These are phyloP conservation scores for Teratosphaeriaceae sp. DNA, from an alignment of 2,329 filamentous ascomycete species.

Conservation along the genomic window DNA sequence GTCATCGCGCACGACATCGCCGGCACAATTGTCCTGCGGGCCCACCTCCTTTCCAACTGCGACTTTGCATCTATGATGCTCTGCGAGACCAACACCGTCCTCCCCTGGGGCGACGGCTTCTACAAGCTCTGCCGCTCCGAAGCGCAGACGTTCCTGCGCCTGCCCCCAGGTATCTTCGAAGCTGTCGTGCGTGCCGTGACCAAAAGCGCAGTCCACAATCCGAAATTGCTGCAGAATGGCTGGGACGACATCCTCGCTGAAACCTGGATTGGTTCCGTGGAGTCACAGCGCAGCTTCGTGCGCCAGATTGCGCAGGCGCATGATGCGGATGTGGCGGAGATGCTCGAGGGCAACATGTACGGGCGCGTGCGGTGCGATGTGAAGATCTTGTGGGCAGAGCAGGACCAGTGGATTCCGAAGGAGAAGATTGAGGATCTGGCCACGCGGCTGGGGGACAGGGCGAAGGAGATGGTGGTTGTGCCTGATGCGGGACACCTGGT, in stretches of 20 bases:
- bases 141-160: constrained; percentile 23
- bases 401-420: constrained; percentile 40
- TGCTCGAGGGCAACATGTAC: constrained; percentile 32
- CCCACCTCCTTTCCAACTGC: constrained; percentile 32
- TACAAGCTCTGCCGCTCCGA: constrained; percentile 35
- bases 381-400: constrained; percentile 39
- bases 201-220: constrained; percentile 30
- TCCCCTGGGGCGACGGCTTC: constrained; percentile 38
- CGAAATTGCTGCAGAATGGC: constrained; percentile 20
- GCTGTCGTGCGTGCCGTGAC: constrained; percentile 37
- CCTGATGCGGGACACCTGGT: constrained; percentile 39
- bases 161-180: constrained; percentile 29
- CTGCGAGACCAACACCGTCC: constrained; percentile 38
- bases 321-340: constrained; percentile 32
- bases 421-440: constrained; percentile 31
- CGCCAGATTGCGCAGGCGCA: constrained; percentile 36
- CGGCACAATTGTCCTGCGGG: constrained; percentile 36
- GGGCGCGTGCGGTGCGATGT: constrained; percentile 29
- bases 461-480: constrained; percentile 31
- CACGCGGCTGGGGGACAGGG: constrained; percentile 23
- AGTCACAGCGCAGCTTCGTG: constrained; percentile 33
- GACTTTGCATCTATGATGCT: constrained; percentile 36
- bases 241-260: constrained; percentile 32
- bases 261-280: constrained; percentile 24
- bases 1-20: constrained; percentile 43